A percentile compares a stretch with the other conserved stretches of the same genome.
Evolutionary conservation across 2,329 filamentous ascomycete genomes (phyloP).

Genomic region (Trichophyton schoenleinii): DNA sequence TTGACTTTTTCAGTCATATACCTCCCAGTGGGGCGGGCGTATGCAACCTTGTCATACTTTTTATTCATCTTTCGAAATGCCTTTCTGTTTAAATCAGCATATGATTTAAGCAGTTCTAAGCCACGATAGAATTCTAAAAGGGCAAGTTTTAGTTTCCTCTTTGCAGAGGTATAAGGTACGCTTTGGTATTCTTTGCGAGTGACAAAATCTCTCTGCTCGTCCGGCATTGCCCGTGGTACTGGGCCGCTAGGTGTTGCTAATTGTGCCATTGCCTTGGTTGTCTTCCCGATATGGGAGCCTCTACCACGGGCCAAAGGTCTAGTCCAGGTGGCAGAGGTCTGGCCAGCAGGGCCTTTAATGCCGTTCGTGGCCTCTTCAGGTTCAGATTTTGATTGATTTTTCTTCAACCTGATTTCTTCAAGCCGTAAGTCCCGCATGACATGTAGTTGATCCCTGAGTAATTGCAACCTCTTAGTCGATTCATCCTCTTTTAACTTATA

Average conservation of each 20-base stretch:
- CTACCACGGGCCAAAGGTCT: constrained; percentile 25
- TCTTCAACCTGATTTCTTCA: constrained; percentile 51
- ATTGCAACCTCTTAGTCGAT: constrained; percentile 56
- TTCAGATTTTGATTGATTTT: constrained; percentile 17
- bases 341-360: constrained; percentile 10
- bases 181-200: constrained; percentile 40
- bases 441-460: constrained; percentile 73
- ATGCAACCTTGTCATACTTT: constrained; percentile 88
- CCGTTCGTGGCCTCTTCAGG: not conserved
- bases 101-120: constrained; percentile 83
- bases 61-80: constrained; percentile 97
- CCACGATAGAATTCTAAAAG: constrained; percentile 88
- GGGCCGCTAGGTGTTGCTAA: constrained; percentile 31
- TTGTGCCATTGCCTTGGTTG: constrained; percentile 38
- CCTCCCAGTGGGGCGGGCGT: constrained; percentile 60
- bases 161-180: constrained; percentile 75
- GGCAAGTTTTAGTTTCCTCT: constrained; percentile 80
- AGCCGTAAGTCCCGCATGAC: constrained; percentile 80
- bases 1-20: constrained; percentile 91
- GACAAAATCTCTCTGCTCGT: constrained; percentile 38
- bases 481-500: constrained; percentile 82
- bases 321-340: constrained; percentile 24
- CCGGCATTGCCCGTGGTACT: constrained; percentile 19
- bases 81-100: constrained; percentile 76
- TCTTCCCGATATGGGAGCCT: constrained; percentile 38